Evolutionary conservation across 495 filamentous ascomycete species (phyloP).

Genomic region (Usnea hakonensis): DNA sequence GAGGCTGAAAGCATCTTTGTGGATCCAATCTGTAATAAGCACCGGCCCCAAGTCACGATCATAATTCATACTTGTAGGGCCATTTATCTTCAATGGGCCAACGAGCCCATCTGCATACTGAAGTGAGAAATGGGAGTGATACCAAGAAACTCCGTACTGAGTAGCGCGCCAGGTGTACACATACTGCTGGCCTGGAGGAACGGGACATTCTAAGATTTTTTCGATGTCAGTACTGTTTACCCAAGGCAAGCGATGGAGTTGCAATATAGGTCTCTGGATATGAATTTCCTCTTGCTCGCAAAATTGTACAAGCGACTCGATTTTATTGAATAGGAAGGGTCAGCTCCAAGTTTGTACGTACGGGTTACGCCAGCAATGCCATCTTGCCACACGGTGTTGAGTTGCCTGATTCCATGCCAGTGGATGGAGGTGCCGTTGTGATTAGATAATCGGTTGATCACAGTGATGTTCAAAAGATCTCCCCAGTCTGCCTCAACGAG

Average conservation of each 20-base stretch:
- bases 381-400: constrained; percentile 20
- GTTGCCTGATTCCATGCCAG: constrained; percentile 47
- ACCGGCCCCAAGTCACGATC: constrained; percentile 24
- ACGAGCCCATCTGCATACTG: constrained; percentile 27
- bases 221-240: no score
- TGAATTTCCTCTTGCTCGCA: no score
- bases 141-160: constrained; percentile 43
- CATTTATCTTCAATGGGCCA: constrained; percentile 33
- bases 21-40: constrained; percentile 23
- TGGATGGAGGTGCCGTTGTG: constrained; percentile 39
- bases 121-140: constrained; percentile 39
- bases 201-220: no score
- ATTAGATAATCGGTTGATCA: constrained; percentile 27
- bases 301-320: no score
- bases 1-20: constrained; percentile 14
- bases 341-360: no score
- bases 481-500: constrained; percentile 6
- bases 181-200: no score
- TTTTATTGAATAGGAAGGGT: no score
- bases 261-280: no score
- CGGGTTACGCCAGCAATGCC: constrained; percentile 6
- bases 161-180: neutral
- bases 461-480: neutral
- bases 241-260: no score
- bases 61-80: constrained; percentile 32